Evolutionary conservation across 805 yeast species (phyloP).

Genomic region (Candida sphagnicola): DNA sequence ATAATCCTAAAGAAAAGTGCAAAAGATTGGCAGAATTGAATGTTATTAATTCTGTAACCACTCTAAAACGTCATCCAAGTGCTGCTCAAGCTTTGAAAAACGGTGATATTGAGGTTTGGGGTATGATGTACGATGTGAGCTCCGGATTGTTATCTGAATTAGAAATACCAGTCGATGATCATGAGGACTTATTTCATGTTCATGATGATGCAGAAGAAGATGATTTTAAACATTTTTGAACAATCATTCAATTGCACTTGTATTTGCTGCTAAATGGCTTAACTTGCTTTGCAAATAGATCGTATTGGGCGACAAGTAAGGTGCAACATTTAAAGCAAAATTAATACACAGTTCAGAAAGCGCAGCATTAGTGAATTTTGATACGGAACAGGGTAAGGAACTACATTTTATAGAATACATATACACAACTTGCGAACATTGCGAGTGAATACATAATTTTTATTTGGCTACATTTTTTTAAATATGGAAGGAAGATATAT

Average conservation of each 20-base stretch:
- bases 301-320: too few relatives aligned
- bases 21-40: constrained; percentile 70
- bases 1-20: constrained; percentile 51
- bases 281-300: too few relatives aligned
- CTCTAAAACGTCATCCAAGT: constrained; percentile 59
- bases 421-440: too few relatives aligned
- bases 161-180: constrained; percentile 39
- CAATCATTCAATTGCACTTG: too few relatives aligned
- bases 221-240: background rate
- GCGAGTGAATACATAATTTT: background rate
- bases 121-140: constrained; percentile 78
- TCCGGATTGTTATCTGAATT: constrained; percentile 56
- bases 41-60: constrained; percentile 67
- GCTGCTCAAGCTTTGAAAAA: constrained; percentile 61
- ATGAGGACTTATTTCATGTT: constrained; percentile 40
- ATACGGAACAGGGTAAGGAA: too few relatives aligned
- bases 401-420: too few relatives aligned
- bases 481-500: too few relatives aligned
- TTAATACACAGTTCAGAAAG: too few relatives aligned
- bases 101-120: constrained; percentile 72
- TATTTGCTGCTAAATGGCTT: too few relatives aligned
- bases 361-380: too few relatives aligned
- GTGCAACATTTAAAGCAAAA: too few relatives aligned
- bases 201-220: constrained; percentile 25
- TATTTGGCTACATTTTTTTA: too few relatives aligned